Percentiles rank a stretch among this genome's conserved stretches.
These are phyloP conservation scores for Ricinus communis DNA, from an alignment of 345 rosid species.

Conservation along the genomic window DNA sequence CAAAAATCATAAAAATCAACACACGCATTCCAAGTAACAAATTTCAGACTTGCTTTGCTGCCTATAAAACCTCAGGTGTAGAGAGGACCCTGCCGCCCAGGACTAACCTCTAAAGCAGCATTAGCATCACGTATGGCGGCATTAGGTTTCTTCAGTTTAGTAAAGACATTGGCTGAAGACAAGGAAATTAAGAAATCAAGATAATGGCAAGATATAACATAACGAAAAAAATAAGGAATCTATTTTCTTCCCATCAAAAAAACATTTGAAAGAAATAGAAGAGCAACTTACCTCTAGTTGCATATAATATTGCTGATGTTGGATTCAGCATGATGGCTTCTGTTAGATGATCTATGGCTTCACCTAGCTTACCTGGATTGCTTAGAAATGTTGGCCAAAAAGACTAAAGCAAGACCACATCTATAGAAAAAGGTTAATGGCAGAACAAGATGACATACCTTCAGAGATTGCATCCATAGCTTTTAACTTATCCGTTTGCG, in stretches of 20 bases:
- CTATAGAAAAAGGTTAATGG: not conserved
- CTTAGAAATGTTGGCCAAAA: constrained; percentile 15
- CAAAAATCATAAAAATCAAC: constrained; percentile 2
- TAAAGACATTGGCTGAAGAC: constrained; percentile 57
- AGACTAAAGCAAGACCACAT: not conserved
- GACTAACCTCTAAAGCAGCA: constrained; percentile 65
- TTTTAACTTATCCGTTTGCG: constrained; percentile 53
- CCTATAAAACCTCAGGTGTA: constrained; percentile 4
- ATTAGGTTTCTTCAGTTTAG: constrained; percentile 68
- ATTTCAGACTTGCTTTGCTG: constrained; percentile 6
- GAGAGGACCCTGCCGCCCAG: constrained; percentile 11
- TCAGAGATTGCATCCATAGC: constrained; percentile 62
- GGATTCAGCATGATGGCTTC: constrained; percentile 77
- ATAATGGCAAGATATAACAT: not conserved
- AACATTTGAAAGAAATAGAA: not conserved
- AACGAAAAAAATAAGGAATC: not conserved
- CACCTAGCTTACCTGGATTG: constrained; percentile 56
- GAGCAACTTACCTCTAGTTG: constrained; percentile 58
- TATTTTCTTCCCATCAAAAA: too few relatives aligned
- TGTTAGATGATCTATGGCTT: constrained; percentile 59
- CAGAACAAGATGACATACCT: constrained; percentile 38
- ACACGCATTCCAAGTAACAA: constrained; percentile 6
- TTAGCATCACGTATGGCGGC: constrained; percentile 79
- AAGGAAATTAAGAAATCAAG: constrained; percentile 23
- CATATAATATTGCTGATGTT: constrained; percentile 71